Conservation (phyloP, 2,329 filamentous ascomycete species). For the Alternaria burnsii region DNA sequence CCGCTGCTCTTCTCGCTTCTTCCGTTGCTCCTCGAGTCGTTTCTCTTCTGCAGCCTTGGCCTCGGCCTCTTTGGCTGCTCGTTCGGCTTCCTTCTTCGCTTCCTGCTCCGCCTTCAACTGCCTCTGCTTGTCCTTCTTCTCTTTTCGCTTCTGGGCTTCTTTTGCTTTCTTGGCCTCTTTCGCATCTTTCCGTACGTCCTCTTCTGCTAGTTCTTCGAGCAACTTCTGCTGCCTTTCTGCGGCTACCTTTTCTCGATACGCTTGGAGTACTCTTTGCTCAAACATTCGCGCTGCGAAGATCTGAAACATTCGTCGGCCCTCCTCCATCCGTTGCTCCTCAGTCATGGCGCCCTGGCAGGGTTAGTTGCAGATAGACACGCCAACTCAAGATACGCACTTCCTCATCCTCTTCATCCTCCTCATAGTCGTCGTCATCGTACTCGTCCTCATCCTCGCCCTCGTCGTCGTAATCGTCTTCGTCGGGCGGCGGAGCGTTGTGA, state of each 20-base stretch:
- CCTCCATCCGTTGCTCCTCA: constrained; percentile 98
- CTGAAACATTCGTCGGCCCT: constrained; percentile 98
- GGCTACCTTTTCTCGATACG: constrained; percentile 97
- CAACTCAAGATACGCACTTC: constrained; percentile 39
- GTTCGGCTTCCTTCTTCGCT: constrained; percentile 85
- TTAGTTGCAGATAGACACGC: constrained; percentile 32
- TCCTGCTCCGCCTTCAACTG: constrained; percentile 90
- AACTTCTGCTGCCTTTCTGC: constrained; percentile 90
- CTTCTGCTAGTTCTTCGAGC: constrained; percentile 89
- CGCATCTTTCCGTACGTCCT: constrained; percentile 76
- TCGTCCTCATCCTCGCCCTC: constrained; percentile 70
- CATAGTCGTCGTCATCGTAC: constrained; percentile 67
- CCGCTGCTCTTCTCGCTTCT: constrained; percentile 86
- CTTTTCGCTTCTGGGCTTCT: constrained; percentile 94
- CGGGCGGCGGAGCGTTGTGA: constrained; percentile 68
- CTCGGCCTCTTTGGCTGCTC: constrained; percentile 84
- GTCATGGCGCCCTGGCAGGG: constrained; percentile 85
- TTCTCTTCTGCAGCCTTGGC: constrained; percentile 78
- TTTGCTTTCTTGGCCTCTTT: constrained; percentile 92
- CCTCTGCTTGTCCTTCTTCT: constrained; percentile 90
- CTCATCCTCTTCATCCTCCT: constrained; percentile 47
- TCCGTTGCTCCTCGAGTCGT: constrained; percentile 79
- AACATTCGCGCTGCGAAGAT: constrained; percentile 99
- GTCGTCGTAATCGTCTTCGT: constrained; percentile 81
- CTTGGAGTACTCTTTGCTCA: constrained; percentile 92